Percentiles rank a stretch among this genome's conserved stretches.
These are phyloP conservation scores for Lenwebbia sp. DNA, from an alignment of 345 rosid genomes.

Conservation along the genomic window DNA sequence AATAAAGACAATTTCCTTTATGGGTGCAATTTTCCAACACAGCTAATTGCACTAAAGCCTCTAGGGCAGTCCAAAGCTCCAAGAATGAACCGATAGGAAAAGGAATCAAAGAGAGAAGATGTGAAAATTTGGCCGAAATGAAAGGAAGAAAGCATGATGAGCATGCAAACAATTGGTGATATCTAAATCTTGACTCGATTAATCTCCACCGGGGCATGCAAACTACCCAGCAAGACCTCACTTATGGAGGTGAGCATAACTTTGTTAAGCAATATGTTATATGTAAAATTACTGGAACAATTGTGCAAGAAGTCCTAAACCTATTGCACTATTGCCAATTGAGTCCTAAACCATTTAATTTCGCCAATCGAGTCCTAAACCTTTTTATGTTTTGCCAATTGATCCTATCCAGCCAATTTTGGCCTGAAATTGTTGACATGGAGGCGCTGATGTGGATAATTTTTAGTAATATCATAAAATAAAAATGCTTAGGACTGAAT, in stretches of 20 bases:
- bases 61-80: not conserved
- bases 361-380: too few relatives aligned
- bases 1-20: too few relatives aligned
- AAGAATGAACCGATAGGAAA: not conserved
- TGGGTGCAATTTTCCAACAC: too few relatives aligned
- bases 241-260: not conserved
- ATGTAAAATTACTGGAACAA: not conserved
- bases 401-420: too few relatives aligned
- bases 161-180: not conserved
- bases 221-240: not conserved
- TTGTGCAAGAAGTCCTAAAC: too few relatives aligned
- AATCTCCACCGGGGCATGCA: not conserved
- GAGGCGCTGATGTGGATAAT: too few relatives aligned
- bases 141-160: not conserved
- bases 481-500: too few relatives aligned
- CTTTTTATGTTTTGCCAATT: too few relatives aligned
- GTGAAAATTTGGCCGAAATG: not conserved
- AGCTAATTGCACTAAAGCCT: not conserved
- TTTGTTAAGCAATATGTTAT: not conserved
- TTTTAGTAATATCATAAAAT: too few relatives aligned
- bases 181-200: not conserved
- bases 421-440: too few relatives aligned
- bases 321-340: too few relatives aligned
- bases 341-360: too few relatives aligned
- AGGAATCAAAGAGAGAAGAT: not conserved